phyloP scores from a whole-genome alignment of 129 eudicot genomes.

The Escallonia herrerae region DNA sequence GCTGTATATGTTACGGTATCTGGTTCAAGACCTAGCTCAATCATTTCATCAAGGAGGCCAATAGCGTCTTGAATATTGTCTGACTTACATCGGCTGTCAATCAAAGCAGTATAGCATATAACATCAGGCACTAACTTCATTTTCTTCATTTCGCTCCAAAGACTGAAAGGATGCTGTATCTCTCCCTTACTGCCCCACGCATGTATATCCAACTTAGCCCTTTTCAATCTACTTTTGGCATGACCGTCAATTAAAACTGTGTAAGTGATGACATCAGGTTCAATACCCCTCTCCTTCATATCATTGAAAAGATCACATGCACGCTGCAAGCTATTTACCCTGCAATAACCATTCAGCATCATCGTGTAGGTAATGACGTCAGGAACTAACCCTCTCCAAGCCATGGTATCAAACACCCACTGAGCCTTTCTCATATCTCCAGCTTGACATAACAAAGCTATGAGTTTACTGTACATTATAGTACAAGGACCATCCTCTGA shows the following conservation, averaged over 20 bases:
- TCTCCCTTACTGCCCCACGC: slow-evolving; percentile 8
- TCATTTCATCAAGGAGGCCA: slow-evolving; percentile 51
- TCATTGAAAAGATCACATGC: slow-evolving; percentile 50
- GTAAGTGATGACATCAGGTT: slow-evolving; percentile 60
- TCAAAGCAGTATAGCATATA: slow-evolving; percentile 58
- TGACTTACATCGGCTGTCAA: slow-evolving; percentile 40
- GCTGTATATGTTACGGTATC: slow-evolving; percentile 58
- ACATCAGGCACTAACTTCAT: slow-evolving; percentile 37
- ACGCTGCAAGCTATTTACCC: slow-evolving; percentile 31
- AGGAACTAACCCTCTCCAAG: slow-evolving; percentile 39
- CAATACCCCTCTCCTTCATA: slow-evolving; percentile 57
- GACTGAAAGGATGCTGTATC: slow-evolving; percentile 15
- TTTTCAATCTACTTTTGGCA: slow-evolving; percentile 30
- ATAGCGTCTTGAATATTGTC: slow-evolving; percentile 52
- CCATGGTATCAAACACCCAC: slow-evolving; percentile 46
- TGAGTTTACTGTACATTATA: slow-evolving; percentile 31
- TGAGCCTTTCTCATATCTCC: slow-evolving; percentile 56
- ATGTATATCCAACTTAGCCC: slow-evolving; percentile 2
- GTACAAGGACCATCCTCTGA: slow-evolving; percentile 28
- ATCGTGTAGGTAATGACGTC: slow-evolving; percentile 63
- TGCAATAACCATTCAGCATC: slow-evolving; percentile 63
- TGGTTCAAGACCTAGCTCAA: slow-evolving; percentile 59
- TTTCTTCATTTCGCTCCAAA: slow-evolving; percentile 40
- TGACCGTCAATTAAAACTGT: slow-evolving; percentile 67
- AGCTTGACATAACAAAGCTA: slow-evolving; percentile 39